A percentile compares a stretch with the other conserved stretches of the same genome.
Conservation (phyloP, 176 grass and related monocot genomes). For the sorghum (Sorghum bicolor) region DNA sequence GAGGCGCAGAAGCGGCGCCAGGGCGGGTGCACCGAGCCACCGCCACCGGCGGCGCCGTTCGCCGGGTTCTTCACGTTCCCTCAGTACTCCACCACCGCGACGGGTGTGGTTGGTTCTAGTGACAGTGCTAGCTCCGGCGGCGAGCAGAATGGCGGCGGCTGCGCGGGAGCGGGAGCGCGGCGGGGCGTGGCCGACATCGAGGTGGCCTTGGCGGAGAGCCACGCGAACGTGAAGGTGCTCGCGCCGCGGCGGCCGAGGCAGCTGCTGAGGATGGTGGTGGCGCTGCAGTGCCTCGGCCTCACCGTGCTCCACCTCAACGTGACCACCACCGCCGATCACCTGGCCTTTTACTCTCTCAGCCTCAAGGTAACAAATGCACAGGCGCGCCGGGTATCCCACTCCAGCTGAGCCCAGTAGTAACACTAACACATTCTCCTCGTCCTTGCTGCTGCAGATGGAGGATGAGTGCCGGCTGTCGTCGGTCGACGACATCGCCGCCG, state of each 20-base stretch:
- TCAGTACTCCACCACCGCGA: constrained; percentile 39
- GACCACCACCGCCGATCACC: constrained; percentile 36
- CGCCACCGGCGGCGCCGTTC: constrained; percentile 26
- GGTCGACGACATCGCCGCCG: constrained; percentile 71
- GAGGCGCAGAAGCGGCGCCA: constrained; percentile 50
- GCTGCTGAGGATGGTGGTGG: constrained; percentile 57
- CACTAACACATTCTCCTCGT: background rate
- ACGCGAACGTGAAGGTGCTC: constrained; percentile 78
- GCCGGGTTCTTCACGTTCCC: constrained; percentile 73
- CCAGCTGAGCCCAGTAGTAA: background rate
- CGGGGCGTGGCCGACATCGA: constrained; percentile 59
- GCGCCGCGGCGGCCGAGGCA: constrained; percentile 56
- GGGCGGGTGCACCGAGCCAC: background rate
- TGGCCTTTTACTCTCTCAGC: constrained; percentile 46
- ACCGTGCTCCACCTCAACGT: constrained; percentile 60
- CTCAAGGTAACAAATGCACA: constrained; percentile 29
- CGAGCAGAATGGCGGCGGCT: background rate
- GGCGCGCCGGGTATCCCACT: background rate
- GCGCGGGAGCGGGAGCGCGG: background rate
- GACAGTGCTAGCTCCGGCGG: background rate
- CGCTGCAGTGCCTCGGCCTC: constrained; percentile 48
- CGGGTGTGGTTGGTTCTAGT: background rate
- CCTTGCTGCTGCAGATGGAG: constrained; percentile 43
- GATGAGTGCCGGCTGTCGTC: constrained; percentile 60
- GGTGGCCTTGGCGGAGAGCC: constrained; percentile 74